Evolutionary conservation across 768 basidiomycete genomes (phyloP).

Genomic region (Multifurca ochricompacta): DNA sequence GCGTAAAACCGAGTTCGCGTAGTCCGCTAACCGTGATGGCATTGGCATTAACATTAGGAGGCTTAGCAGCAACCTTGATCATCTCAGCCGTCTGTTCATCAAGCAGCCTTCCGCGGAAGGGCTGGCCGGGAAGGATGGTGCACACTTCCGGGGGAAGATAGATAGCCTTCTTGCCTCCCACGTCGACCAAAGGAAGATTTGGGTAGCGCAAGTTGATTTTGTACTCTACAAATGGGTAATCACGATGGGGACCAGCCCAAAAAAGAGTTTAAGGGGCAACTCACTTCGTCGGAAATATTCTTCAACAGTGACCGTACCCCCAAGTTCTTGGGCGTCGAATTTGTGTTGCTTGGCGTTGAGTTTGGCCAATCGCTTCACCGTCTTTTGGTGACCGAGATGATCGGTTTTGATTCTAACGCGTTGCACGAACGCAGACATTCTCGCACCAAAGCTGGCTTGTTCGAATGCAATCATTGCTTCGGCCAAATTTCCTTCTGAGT

Average conservation of each 20-base stretch:
- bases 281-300: slow-evolving; percentile 41
- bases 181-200: slow-evolving; percentile 37
- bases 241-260: background rate
- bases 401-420: slow-evolving; percentile 57
- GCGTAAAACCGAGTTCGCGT: slow-evolving; percentile 34
- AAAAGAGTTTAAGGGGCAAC: slow-evolving; percentile 11
- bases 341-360: slow-evolving; percentile 32
- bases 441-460: slow-evolving; percentile 49
- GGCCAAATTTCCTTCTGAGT: slow-evolving; percentile 37
- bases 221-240: slow-evolving; percentile 32
- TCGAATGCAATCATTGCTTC: slow-evolving; percentile 35
- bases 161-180: slow-evolving; percentile 38
- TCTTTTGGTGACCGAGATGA: slow-evolving; percentile 72
- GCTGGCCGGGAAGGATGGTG: slow-evolving; percentile 37
- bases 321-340: slow-evolving; percentile 36
- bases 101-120: slow-evolving; percentile 43
- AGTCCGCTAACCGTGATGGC: slow-evolving; percentile 40
- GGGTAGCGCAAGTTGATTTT: slow-evolving; percentile 33
- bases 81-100: slow-evolving; percentile 46
- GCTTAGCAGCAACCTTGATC: slow-evolving; percentile 43
- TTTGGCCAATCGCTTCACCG: slow-evolving; percentile 48
- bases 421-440: slow-evolving; percentile 51
- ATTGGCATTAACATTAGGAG: slow-evolving; percentile 41
- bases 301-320: slow-evolving; percentile 36
- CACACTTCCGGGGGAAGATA: slow-evolving; percentile 43